Base-by-base conservation (phyloP, 2,329 filamentous ascomycete genomes). In the Colletotrichum gloeosporioides region DNA sequence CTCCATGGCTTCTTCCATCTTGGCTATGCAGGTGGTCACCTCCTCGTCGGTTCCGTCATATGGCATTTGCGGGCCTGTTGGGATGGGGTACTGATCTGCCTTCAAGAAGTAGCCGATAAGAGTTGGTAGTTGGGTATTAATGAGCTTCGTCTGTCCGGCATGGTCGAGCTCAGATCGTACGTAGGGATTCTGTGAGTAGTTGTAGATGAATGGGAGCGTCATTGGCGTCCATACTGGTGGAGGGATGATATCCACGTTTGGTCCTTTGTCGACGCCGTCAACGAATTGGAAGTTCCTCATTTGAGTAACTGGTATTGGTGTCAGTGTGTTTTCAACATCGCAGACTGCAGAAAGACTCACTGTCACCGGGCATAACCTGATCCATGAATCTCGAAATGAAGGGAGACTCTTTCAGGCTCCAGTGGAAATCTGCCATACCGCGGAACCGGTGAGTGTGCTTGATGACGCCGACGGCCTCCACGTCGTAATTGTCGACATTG, bases 391-490 rank as follows among this genome's bases (percentile, higher is more conserved):
- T 91, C 36, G 89, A 89, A 80, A 96, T 92, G 83, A 98, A 95
- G 0, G 90, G 87, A 62, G 93, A 93, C 44, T 90, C 89, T 16
- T 89, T 89, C 67, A 94, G 92, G 27, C 95, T 92, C 85, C 93
- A 96, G 81, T 98, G 95, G 81, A 98, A 98, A 84, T 99, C 96
- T 10, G 95, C 93, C 78, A 98, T 89, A 36, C 90, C 93, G 82
- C 96, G 92, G 84, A 98, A 99, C 49, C 96, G 92, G 87, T 99
- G 96, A 1, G 94, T 97, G 79, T 95, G 92, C 71, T 93, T 91
- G 77, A 98, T 91, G 25, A 92, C 85, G 9, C 95, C 95, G 4
- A 96, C 89, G 2, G 93, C 89, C 79, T 96, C 92, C 34, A 95
- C 89, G 6, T 89, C 85, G 82, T 96, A 96, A 10, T 85, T 89